Evolutionary conservation across 352 stramenopile species (phyloP), one percentile per base, ranked within the genome.

Genomic region (Phytophthora megakarya): DNA sequence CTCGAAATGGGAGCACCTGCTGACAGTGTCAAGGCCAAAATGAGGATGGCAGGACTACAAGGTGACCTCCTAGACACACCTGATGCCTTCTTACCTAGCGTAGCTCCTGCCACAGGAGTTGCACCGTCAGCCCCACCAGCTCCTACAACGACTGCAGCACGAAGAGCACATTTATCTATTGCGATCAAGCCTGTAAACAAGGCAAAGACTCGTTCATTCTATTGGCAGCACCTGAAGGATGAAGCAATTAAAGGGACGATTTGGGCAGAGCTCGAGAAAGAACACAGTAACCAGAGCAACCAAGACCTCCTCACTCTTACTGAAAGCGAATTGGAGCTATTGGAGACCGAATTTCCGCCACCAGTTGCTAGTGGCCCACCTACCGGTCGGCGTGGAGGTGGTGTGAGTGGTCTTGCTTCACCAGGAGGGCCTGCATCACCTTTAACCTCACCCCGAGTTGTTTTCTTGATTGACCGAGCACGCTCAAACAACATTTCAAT

Each of bases 401-500:
- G 71, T 50, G 83, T 80, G 11, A 71, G 79, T 47, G 80, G 79
- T 13, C 50, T 78, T 22, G 33, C 61, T 5, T 69, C 70, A 4
- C 76, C 73, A 47, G 53, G 63, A 12, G 70, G 70, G 16, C 77
- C 75, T 13, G 53, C 61, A 8, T 91, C 81, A 3, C 84, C 84
- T 1, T 25, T 86, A 1, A 49, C 61, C 7, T 91, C 84, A 1
- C 84, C 84, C 9, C 75, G 77, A 7, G 55, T 93, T 12, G 80
- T 93, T 5, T 93, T 91, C 53, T 56, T 93, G 35, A 93, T 93
- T 50, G 84, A 93, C 26, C 75, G 84, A 19, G 76, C 67, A 2
- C 68, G 84, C 5, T 81, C 84, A 6, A 93, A 93, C 67, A 95
- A 95, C 55, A 96, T 98, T n/a, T 97, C 95, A 16, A 99, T 99